phyloP scores from a whole-genome alignment of 169 alveolate species.

The Plasmodium sp. region DNA sequence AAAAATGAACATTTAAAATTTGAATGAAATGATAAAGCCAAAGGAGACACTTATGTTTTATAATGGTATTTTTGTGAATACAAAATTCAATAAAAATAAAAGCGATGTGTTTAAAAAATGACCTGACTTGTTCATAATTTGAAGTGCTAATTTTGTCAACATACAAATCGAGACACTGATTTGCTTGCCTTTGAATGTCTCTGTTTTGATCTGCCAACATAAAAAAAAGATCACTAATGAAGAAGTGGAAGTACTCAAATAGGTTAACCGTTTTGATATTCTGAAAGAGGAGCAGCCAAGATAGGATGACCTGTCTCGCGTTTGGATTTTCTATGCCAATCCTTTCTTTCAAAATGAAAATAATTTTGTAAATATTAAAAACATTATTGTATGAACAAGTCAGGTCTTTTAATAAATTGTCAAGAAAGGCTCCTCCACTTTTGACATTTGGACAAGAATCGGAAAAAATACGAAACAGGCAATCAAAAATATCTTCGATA shows the following conservation, averaged over 20 bases:
- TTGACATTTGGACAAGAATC: conserved; percentile 84
- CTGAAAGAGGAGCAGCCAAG: conserved; percentile 68
- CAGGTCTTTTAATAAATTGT: conserved; percentile 80
- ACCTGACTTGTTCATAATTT: conserved; percentile 68
- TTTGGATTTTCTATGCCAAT: conserved; percentile 64
- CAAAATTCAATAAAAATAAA: conserved; percentile 38
- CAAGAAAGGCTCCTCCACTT: conserved; percentile 78
- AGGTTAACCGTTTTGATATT: conserved; percentile 46
- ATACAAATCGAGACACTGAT: conserved; percentile 67
- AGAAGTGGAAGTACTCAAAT: conserved; percentile 69
- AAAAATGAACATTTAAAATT: conserved; percentile 71
- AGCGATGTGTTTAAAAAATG: conserved; percentile 56
- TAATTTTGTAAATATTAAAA: conserved; percentile 58
- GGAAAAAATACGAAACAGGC: conserved; percentile 81
- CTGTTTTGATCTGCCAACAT: conserved; percentile 71
- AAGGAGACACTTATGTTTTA: conserved; percentile 60
- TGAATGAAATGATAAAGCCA: conserved; percentile 71
- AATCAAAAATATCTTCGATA: conserved; percentile 81
- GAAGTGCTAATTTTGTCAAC: conserved; percentile 53
- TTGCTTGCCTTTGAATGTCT: conserved; percentile 70
- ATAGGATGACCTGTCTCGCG: conserved; percentile 75
- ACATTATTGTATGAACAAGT: conserved; percentile 77
- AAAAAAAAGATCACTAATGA: conserved; percentile 41
- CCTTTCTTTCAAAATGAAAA: conserved; percentile 55
- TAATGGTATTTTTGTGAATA: conserved; percentile 28